Conservation (phyloP, 2,329 filamentous ascomycete genomes). For the Ciborinia camelliae region DNA sequence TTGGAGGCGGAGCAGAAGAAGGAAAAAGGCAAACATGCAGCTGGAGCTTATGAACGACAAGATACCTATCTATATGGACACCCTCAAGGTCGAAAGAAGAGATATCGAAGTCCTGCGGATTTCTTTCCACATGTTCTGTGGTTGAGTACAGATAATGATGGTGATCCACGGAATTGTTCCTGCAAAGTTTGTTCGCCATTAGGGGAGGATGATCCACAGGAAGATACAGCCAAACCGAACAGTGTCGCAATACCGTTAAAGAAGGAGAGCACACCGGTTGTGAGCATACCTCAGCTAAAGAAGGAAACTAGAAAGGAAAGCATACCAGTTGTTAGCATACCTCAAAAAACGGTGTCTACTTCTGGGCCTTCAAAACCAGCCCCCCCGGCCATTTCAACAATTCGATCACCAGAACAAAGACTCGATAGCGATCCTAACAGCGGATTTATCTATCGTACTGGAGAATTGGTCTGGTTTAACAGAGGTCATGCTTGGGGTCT, state of each 20-base stretch:
- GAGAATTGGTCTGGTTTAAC: slow-evolving; percentile 56
- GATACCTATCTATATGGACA: slow-evolving; percentile 61
- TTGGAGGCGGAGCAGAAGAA: slow-evolving; percentile 41
- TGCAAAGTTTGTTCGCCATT: slow-evolving; percentile 57
- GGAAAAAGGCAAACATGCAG: slow-evolving; percentile 42
- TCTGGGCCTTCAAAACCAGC: slow-evolving; percentile 19
- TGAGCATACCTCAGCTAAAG: slow-evolving; percentile 11
- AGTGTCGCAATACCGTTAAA: slow-evolving; percentile 20
- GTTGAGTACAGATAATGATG: slow-evolving; percentile 51
- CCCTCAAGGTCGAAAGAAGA: slow-evolving; percentile 53
- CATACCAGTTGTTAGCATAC: slow-evolving; percentile 10
- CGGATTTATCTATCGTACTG: slow-evolving; percentile 50
- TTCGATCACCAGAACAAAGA: slow-evolving; percentile 43
- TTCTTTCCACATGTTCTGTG: slow-evolving; percentile 59
- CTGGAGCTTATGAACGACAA: slow-evolving; percentile 51
- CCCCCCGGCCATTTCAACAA: slow-evolving; percentile 12
- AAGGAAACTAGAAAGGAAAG: slow-evolving; percentile 22
- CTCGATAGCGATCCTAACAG: slow-evolving; percentile 45
- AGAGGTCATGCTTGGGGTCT: slow-evolving; percentile 52
- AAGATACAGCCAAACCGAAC: slow-evolving; percentile 35
- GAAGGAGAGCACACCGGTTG: slow-evolving; percentile 21
- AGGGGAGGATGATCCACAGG: slow-evolving; percentile 40
- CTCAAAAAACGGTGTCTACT: neutral
- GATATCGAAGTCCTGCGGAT: slow-evolving; percentile 55
- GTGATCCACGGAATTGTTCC: slow-evolving; percentile 51